Percentiles rank a stretch among this genome's conserved stretches.
Evolutionary conservation across 345 rosid species (phyloP).

Genomic region (Eucalyptus coolabah): DNA sequence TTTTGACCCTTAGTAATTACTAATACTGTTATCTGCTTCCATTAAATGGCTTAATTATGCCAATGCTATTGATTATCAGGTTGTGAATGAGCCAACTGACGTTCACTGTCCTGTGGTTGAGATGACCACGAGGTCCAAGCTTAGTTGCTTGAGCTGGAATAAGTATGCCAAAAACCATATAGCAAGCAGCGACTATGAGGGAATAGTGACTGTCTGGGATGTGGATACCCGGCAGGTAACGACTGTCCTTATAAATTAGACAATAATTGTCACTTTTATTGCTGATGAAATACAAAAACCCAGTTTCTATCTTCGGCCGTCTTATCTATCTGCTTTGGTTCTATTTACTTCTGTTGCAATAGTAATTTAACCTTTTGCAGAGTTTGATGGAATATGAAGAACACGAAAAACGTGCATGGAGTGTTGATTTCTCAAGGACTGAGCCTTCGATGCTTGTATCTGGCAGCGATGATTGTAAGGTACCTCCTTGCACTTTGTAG

Average conservation of each 20-base stretch:
- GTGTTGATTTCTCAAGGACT: conserved; percentile 90
- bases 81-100: conserved; percentile 67
- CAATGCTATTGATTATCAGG: conserved; percentile 21
- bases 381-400: conserved; percentile 98
- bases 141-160: conserved; percentile 99
- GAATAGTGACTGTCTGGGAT: conserved; percentile 98
- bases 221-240: conserved; percentile 86
- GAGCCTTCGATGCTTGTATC: conserved; percentile 97
- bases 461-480: conserved; percentile 99
- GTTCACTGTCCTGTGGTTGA: conserved; percentile 86
- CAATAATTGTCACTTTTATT: not conserved
- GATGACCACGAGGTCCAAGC: conserved; percentile 94
- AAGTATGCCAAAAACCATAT: conserved; percentile 82
- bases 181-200: conserved; percentile 99
- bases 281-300: not conserved
- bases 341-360: not conserved
- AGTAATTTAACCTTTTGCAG: conserved; percentile 11
- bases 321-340: not conserved
- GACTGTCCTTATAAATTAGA: not conserved
- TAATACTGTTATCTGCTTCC: not conserved
- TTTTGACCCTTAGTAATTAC: not conserved
- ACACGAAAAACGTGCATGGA: conserved; percentile 99
- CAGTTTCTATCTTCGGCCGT: not conserved
- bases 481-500: not conserved
- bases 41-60: not conserved